These are phyloP conservation scores for Sporisorium scitamineum DNA, from an alignment of 1,284 basidiomycete species.

Conservation along the genomic window DNA sequence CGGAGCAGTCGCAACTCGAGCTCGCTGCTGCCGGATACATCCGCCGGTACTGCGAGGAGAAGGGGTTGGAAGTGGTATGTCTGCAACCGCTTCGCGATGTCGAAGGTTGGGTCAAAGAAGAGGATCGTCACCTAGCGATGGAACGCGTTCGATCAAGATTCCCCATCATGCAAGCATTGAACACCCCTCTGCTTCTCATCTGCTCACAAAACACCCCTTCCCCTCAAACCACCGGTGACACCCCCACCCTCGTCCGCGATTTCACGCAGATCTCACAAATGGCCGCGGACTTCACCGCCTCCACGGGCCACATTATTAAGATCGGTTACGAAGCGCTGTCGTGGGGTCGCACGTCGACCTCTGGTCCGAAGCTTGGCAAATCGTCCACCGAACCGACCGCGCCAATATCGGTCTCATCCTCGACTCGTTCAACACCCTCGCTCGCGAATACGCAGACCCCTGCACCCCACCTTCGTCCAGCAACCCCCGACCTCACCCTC, in stretches of 20 bases:
- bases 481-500: constrained; percentile 8
- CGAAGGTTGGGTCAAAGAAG: constrained; percentile 58
- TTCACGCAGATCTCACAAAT: constrained; percentile 20
- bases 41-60: constrained; percentile 29
- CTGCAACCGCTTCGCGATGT: constrained; percentile 69
- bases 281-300: neutral
- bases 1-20: constrained; percentile 16
- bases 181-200: constrained; percentile 29
- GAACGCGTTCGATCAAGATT: constrained; percentile 36
- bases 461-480: constrained; percentile 30
- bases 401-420: constrained; percentile 68
- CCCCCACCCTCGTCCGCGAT: constrained; percentile 12
- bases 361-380: constrained; percentile 67
- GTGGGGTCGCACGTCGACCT: constrained; percentile 51
- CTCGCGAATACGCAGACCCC: constrained; percentile 65
- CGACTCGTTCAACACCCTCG: constrained; percentile 70
- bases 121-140: constrained; percentile 20
- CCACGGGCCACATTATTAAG: neutral
- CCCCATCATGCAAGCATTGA: constrained; percentile 47
- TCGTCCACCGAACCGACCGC: constrained; percentile 56
- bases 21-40: constrained; percentile 60
- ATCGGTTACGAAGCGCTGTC: constrained; percentile 50
- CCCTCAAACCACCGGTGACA: constrained; percentile 14
- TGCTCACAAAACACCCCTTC: constrained; percentile 26
- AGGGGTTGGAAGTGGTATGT: constrained; percentile 60